Conservation (phyloP, 257 asterid species). For the Lycium ferocissimum region DNA sequence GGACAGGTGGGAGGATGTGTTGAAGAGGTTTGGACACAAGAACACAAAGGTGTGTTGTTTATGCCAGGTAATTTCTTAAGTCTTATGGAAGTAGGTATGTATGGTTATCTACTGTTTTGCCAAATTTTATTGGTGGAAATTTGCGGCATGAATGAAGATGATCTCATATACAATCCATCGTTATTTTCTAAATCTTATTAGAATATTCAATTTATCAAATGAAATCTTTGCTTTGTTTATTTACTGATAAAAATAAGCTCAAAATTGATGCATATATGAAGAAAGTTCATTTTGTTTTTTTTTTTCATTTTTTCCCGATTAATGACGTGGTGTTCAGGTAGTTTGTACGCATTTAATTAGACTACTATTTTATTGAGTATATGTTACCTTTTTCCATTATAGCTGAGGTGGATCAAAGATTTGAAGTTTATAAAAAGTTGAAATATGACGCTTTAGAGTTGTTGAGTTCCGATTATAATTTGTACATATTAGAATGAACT, state of each 20-base stretch:
- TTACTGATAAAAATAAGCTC: background rate
- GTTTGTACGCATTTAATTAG: no score
- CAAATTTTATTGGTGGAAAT: slow-evolving; percentile 22
- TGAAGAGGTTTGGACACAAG: slow-evolving; percentile 23
- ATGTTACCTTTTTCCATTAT: no score
- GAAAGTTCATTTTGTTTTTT: no score
- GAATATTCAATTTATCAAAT: background rate
- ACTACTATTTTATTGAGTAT: no score
- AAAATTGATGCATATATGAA: background rate
- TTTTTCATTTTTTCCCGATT: no score
- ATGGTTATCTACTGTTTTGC: slow-evolving; percentile 49
- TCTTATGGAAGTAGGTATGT: slow-evolving; percentile 39
- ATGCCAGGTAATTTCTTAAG: slow-evolving; percentile 22
- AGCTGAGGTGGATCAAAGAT: no score
- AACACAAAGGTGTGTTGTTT: background rate
- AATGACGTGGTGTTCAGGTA: no score
- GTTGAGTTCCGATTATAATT: no score
- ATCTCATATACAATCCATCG: background rate
- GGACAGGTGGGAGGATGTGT: slow-evolving; percentile 30
- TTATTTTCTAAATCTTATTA: background rate
- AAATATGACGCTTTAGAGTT: no score
- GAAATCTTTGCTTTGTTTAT: background rate
- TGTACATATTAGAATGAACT: no score
- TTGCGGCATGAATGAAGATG: background rate
- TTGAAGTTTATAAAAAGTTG: no score